phyloP scores from a whole-genome alignment of 257 asterid species.

The Nicotiana benthamiana region DNA sequence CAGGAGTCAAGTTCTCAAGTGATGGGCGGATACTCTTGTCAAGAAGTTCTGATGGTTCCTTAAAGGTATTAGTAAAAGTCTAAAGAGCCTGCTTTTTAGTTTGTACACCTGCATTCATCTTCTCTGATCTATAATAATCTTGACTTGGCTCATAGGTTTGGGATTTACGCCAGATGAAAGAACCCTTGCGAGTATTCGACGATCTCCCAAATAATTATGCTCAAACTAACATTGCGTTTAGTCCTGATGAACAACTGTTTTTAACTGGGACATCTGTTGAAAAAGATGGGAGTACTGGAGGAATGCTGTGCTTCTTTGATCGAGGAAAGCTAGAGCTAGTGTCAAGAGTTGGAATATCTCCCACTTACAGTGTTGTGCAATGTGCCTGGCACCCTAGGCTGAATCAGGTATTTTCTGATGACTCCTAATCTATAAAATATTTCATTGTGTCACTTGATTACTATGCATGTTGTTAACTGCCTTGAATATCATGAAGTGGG shows the following conservation, averaged over 20 bases:
- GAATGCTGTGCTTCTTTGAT: slow-evolving; percentile 72
- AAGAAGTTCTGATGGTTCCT: slow-evolving; percentile 86
- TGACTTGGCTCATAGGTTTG: slow-evolving; percentile 45
- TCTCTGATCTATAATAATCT: neutral
- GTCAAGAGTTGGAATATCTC: slow-evolving; percentile 79
- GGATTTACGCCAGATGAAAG: slow-evolving; percentile 86
- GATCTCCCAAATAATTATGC: slow-evolving; percentile 86
- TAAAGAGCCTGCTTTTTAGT: neutral
- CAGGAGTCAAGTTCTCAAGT: slow-evolving; percentile 74
- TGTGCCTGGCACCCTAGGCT: slow-evolving; percentile 95
- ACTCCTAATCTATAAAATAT: neutral
- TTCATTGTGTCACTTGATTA: neutral
- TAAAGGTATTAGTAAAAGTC: slow-evolving; percentile 47
- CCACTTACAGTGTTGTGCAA: slow-evolving; percentile 78
- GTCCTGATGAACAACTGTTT: slow-evolving; percentile 81
- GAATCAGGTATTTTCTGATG: slow-evolving; percentile 57
- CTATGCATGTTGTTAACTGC: neutral
- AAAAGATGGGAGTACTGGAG: slow-evolving; percentile 69
- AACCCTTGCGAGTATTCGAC: slow-evolving; percentile 49
- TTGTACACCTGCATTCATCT: neutral
- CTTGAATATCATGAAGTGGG: neutral
- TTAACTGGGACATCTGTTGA: slow-evolving; percentile 88
- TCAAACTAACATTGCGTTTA: slow-evolving; percentile 77
- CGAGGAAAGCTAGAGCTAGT: slow-evolving; percentile 72
- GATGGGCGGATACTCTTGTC: slow-evolving; percentile 74